These are phyloP conservation scores for Capronia coronata DNA, from an alignment of 2,329 filamentous ascomycete species.

Conservation along the genomic window DNA sequence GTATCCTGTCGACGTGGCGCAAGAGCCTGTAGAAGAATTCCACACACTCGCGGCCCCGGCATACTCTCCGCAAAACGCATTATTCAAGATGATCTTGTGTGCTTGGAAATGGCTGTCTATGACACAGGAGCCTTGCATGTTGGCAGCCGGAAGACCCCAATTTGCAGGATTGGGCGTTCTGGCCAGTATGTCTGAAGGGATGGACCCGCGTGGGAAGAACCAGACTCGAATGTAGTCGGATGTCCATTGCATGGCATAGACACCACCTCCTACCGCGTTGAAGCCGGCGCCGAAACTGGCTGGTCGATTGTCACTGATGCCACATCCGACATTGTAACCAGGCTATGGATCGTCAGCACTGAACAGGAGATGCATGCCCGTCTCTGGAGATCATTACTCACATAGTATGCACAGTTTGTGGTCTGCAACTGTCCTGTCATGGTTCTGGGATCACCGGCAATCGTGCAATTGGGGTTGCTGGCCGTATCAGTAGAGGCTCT, in stretches of 20 bases:
- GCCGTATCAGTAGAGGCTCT: not conserved
- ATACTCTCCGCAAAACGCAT: conserved; percentile 75
- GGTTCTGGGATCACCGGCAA: conserved; percentile 28
- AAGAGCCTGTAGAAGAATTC: conserved; percentile 21
- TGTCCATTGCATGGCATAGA: conserved; percentile 57
- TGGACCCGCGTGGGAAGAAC: conserved; percentile 38
- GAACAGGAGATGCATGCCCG: too few relatives aligned
- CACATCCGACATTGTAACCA: conserved; percentile 48
- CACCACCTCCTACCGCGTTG: conserved; percentile 58
- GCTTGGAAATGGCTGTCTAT: conserved; percentile 60
- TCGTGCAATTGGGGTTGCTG: conserved; percentile 24
- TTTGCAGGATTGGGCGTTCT: conserved; percentile 37
- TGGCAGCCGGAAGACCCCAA: conserved; percentile 46
- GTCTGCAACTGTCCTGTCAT: conserved; percentile 40
- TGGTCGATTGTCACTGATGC: conserved; percentile 43
- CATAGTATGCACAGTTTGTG: conserved; percentile 48
- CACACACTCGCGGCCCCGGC: conserved; percentile 52
- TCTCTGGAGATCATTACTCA: conserved; percentile 13
- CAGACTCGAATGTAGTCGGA: conserved; percentile 42
- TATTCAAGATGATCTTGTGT: conserved; percentile 69
- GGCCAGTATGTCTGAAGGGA: conserved; percentile 39
- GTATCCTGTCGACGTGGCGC: conserved; percentile 17
- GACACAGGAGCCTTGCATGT: conserved; percentile 61
- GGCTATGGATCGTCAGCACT: conserved; percentile 12
- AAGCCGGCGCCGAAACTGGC: conserved; percentile 54